phyloP scores from a whole-genome alignment of 1,139 yeast genomes.

The Barnettozyma hawaiiensis region DNA sequence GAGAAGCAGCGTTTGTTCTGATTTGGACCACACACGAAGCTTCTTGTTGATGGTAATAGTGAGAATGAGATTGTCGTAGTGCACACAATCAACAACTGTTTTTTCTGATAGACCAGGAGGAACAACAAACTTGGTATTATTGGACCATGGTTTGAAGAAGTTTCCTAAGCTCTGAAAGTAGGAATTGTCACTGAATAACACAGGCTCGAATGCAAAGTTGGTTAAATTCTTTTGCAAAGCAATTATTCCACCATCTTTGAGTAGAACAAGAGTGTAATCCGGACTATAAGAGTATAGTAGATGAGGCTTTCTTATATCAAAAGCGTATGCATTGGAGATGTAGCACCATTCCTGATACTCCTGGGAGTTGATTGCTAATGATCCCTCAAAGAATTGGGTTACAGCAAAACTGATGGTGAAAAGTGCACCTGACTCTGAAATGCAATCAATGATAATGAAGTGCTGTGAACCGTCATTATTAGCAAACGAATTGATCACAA shows the following conservation, averaged over 20 bases:
- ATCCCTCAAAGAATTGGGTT: slow-evolving; percentile 23
- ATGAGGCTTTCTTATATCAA: slow-evolving; percentile 63
- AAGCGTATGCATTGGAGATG: slow-evolving; percentile 66
- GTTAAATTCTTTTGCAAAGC: slow-evolving; percentile 39
- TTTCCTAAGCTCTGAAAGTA: slow-evolving; percentile 39
- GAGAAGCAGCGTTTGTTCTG: slow-evolving; percentile 31
- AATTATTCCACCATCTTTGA: slow-evolving; percentile 68
- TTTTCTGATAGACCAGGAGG: slow-evolving; percentile 27
- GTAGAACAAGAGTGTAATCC: slow-evolving; percentile 44
- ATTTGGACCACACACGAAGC: slow-evolving; percentile 53
- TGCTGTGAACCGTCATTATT: slow-evolving; percentile 9
- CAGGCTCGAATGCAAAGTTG: slow-evolving; percentile 42
- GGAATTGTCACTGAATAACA: slow-evolving; percentile 51
- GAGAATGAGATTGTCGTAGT: slow-evolving; percentile 25
- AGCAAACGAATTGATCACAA: slow-evolving; percentile 14
- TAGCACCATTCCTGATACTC: slow-evolving; percentile 47
- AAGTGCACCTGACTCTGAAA: slow-evolving; percentile 32
- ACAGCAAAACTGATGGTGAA: slow-evolving; percentile 29
- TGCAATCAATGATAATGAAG: slow-evolving; percentile 27
- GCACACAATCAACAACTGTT: slow-evolving; percentile 28
- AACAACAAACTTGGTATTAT: slow-evolving; percentile 11
- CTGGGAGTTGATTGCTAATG: slow-evolving; percentile 15
- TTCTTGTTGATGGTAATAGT: slow-evolving; percentile 44
- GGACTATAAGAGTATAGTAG: slow-evolving; percentile 43
- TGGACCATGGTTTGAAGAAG: slow-evolving; percentile 26